These are phyloP conservation scores for Bidens hawaiensis DNA, from an alignment of 140 eudicot genomes.

Conservation along the genomic window DNA sequence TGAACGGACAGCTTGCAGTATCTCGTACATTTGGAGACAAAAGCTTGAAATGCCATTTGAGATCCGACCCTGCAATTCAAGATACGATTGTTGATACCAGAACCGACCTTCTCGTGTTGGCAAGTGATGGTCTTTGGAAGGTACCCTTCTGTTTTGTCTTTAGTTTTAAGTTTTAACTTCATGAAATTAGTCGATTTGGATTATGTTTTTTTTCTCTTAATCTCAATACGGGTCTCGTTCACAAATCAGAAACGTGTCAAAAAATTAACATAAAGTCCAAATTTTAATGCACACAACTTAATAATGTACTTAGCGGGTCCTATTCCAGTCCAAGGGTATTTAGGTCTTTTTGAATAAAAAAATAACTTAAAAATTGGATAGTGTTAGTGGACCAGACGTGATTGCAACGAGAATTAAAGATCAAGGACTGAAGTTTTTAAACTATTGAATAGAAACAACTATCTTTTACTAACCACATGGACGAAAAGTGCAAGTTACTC, in stretches of 20 bases:
- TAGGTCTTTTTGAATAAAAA: too few species aligned
- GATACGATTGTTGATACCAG: conserved; percentile 37
- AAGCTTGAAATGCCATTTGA: conserved; percentile 60
- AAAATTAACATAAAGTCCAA: background rate
- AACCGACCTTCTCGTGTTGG: conserved; percentile 58
- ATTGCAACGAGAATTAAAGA: too few species aligned
- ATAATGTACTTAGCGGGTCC: background rate
- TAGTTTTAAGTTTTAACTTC: background rate
- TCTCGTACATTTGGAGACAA: conserved; percentile 83
- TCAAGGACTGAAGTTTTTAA: too few species aligned
- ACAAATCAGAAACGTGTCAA: background rate
- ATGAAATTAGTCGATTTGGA: background rate
- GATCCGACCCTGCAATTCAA: conserved; percentile 69
- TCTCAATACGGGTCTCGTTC: background rate
- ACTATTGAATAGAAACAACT: too few species aligned
- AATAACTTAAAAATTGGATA: too few species aligned
- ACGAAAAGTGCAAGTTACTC: too few species aligned
- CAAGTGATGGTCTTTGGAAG: conserved; percentile 89
- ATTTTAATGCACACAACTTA: background rate
- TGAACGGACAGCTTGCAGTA: conserved; percentile 74
- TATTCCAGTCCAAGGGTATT: too few species aligned
- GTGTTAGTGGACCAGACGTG: too few species aligned
- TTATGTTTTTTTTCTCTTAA: background rate
- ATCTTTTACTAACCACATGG: too few species aligned
- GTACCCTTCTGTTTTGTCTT: conserved; percentile 21